Base-by-base conservation (phyloP, 2,329 filamentous ascomycete genomes). In the Xylaria multiplex region DNA sequence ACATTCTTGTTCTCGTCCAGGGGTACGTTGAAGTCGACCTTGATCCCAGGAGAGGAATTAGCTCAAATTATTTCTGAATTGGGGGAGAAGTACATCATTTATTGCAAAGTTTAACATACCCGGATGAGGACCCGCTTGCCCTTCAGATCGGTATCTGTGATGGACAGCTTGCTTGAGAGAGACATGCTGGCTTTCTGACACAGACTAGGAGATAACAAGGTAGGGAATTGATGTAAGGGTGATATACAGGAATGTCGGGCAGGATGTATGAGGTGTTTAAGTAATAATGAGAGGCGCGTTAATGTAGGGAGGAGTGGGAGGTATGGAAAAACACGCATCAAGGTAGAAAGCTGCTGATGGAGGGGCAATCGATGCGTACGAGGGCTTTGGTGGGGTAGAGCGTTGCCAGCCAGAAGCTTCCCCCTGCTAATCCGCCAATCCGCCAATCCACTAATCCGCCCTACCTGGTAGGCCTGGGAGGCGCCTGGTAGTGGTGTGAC, bases 1-100 rank as follows among this genome's bases (percentile, higher is more conserved):
- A 99, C 89, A 64, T 96, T 94, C 85, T 93, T 96, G 79, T 96
- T 86, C 74, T 85, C 88, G 79, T 99, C 93, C 78, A 99, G 93
- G 71, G 96, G 96, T 64, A 99, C 96, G 83, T 99, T 99, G 90
- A 99, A 99, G 88, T 99, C 96, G 81, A 99, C 95, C 94, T 97
- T 42, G 9, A 60, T 40, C 11, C 48, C 22, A 14, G 22, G 19
- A 56, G 27, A 64, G 77, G 71, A 75, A 76, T 70, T 67, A 64
- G 66, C 58, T 56, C 55, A 6, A 43, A 52, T 42, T 5, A 37
- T 32, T 22, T 42, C 27, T 8, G 13, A 42, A 66, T n/a, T 11
- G 11, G 35, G 19, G 24, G 2, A 45, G 35, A 32, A 16, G 40
- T 7, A 53, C 19, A 53, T 35, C 14, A n/a, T 27, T 43, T 6